Conservation (phyloP, 2,329 filamentous ascomycete species). For the Emmonsia crescens region DNA sequence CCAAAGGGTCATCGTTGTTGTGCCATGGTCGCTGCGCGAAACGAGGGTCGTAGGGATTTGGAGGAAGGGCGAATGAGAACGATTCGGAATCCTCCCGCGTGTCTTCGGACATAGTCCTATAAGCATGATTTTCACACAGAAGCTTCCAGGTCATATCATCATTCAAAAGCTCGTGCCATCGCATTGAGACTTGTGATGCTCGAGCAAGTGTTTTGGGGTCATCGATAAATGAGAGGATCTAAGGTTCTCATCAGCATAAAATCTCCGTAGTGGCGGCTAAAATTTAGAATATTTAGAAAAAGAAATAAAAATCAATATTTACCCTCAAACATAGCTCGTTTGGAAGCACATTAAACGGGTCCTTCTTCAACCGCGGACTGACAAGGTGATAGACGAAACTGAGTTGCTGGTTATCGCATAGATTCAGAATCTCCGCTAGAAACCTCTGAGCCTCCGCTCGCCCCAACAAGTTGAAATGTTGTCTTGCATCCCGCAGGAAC, state of each 20-base stretch:
- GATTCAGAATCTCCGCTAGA: conserved; percentile 77
- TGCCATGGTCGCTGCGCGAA: neutral
- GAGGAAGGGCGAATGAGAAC: conserved; percentile 14
- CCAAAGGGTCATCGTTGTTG: neutral
- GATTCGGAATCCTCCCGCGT: conserved; percentile 27
- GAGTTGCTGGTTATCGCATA: conserved; percentile 89
- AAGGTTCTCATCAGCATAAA: neutral
- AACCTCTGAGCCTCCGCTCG: conserved; percentile 67
- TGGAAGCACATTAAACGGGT: conserved; percentile 84
- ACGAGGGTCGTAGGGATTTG: neutral
- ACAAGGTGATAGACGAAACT: conserved; percentile 97
- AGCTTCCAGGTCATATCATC: conserved; percentile 99
- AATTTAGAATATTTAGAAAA: neutral
- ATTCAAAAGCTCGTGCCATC: conserved; percentile 86
- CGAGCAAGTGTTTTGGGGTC: conserved; percentile 88
- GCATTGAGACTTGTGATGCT: conserved; percentile 87
- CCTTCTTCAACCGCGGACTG: conserved; percentile 85
- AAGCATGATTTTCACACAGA: conserved; percentile 90
- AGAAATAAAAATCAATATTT: conserved; percentile 28
- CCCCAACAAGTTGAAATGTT: conserved; percentile 68
- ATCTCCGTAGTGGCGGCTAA: neutral
- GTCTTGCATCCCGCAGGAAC: conserved; percentile 66
- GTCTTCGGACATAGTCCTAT: conserved; percentile 48
- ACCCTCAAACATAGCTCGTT: conserved; percentile 87
- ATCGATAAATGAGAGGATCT: conserved; percentile 95